Conservation (phyloP, 176 grass and related monocot species). For the Zea luxurians region DNA sequence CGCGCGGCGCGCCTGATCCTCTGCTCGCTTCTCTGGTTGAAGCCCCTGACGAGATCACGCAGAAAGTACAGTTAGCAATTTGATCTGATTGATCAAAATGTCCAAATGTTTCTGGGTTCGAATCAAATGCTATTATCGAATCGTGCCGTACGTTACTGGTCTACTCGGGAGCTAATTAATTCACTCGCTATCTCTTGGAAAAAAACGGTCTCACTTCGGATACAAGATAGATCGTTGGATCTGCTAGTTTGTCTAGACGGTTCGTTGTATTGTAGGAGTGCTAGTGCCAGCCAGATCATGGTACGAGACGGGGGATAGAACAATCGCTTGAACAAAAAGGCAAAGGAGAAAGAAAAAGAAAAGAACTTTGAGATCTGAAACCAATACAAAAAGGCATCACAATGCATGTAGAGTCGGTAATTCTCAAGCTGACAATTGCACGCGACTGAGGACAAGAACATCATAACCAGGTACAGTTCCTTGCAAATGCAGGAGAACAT, state of each 20-base stretch:
- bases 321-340: too few relatives aligned
- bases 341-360: not conserved
- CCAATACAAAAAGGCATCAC: conserved; percentile 17
- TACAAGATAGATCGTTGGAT: too few relatives aligned
- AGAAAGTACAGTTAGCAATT: not conserved
- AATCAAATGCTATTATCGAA: not conserved
- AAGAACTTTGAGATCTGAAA: not conserved
- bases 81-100: not conserved
- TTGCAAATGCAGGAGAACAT: conserved; percentile 11
- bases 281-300: too few relatives aligned
- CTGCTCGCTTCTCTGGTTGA: conserved; percentile 22
- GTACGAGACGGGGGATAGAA: too few relatives aligned
- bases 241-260: not conserved
- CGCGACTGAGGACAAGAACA: not conserved
- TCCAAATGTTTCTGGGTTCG: not conserved
- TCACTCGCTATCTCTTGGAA: too few relatives aligned
- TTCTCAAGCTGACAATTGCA: not conserved
- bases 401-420: not conserved
- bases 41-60: conserved; percentile 30
- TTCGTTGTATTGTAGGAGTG: too few relatives aligned
- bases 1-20: not conserved
- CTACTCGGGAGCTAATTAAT: not conserved
- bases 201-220: too few relatives aligned
- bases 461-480: not conserved
- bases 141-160: not conserved